phyloP scores from a whole-genome alignment of 2,329 filamentous ascomycete species.

The Talaromyces amestolkiae region DNA sequence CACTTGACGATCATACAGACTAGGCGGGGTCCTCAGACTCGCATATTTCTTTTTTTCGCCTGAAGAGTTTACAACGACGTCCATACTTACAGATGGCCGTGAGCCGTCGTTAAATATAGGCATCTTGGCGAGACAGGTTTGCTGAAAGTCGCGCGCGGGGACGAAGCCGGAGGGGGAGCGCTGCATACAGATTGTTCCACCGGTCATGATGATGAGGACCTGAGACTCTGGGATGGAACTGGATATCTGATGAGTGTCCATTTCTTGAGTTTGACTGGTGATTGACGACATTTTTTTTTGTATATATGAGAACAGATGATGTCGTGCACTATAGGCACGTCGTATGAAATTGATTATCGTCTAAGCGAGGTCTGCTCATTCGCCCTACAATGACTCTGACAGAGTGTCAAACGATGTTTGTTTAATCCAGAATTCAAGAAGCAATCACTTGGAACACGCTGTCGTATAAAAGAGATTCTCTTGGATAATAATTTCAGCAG shows the following conservation, averaged over 20 bases:
- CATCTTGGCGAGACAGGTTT: conserved; percentile 75
- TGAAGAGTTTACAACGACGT: conserved; percentile 53
- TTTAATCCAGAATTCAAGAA: neutral
- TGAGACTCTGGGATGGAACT: conserved; percentile 64
- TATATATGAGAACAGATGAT: neutral
- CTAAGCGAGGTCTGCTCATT: neutral
- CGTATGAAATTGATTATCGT: neutral
- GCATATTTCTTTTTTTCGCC: conserved; percentile 55
- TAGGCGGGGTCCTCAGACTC: conserved; percentile 75
- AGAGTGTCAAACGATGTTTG: neutral
- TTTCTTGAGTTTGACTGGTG: neutral
- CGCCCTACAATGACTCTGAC: neutral
- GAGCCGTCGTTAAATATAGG: conserved; percentile 83
- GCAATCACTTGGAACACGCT: neutral
- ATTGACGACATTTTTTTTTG: neutral
- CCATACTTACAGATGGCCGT: conserved; percentile 46
- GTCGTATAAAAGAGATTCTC: neutral
- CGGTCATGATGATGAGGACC: conserved; percentile 87
- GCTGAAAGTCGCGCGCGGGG: conserved; percentile 75
- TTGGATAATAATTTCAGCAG: conserved; percentile 5
- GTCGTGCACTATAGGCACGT: neutral
- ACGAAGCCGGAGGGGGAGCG: conserved; percentile 75
- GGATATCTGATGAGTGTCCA: conserved; percentile 17
- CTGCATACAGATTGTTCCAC: conserved; percentile 81
- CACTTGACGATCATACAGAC: conserved; percentile 75